Evolutionary conservation across 352 stramenopile species (phyloP), one percentile per base, ranked within the genome.

Genomic region (Phytophthora ohioensis): DNA sequence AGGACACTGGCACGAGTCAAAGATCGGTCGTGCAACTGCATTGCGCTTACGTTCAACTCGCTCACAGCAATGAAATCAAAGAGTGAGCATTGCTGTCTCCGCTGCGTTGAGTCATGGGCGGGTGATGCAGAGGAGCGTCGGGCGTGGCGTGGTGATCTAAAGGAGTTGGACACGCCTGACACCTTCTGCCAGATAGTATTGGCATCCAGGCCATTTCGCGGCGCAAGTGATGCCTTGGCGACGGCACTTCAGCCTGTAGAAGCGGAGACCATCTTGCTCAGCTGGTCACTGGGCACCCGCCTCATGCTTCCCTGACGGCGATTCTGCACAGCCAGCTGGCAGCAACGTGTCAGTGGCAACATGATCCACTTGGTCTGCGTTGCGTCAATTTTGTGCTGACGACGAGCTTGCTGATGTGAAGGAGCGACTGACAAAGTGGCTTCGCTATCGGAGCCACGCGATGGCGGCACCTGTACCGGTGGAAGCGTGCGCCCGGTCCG

Each of bases 21-120:
- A 9, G 42, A 51, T 73, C 27, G 54, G 10, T 57, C 57, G 15
- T n/a, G 52, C 21, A 56, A 32, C 49, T 39, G 41, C 56, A 62
- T 77, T 76, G 57, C 21, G 38, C 45, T 34, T 32, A 52, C 42
- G 55, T 41, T 67, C 15, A 17, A 63, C 55, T 63, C 11, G 55
- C 34, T 49, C 47, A 15, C 52, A 53, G 31, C 35, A 57, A 52
- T 53, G 49, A 65, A 78, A 75, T 75, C 52, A 49, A 69, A 75
- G 60, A 80, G 57, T 77, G 73, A 75, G 52, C 58, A 17, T 65
- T 65, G 64, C 55, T 59, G 65, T 35, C 48, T 17, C 5, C 39
- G 57, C 27, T 27, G 21, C 41, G 10, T 46, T n/a, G 10, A 17
- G 42, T 4, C 39, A 35, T 12, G 35, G 36, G 52, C 31, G 12